Conservation (phyloP, 441 rosid genomes). For the Pelargonium australe region DNA sequence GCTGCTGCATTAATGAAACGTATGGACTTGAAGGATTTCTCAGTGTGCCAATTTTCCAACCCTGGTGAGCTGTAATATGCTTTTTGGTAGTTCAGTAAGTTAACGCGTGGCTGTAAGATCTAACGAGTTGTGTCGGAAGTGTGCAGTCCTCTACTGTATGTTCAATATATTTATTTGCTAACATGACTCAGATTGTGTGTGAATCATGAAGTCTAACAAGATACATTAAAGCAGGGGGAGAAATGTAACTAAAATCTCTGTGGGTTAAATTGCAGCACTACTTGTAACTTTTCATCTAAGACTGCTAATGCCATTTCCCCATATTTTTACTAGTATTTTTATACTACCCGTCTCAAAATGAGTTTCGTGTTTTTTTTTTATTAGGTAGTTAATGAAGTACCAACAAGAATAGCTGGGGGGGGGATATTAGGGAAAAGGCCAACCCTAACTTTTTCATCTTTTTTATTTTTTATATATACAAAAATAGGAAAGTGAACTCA, state of each 20-base stretch:
- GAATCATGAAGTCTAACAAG: background rate
- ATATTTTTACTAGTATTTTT: background rate
- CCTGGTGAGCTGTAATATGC: slow-evolving; percentile 33
- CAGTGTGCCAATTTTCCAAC: slow-evolving; percentile 47
- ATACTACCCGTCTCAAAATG: background rate
- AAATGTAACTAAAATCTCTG: background rate
- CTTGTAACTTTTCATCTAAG: background rate
- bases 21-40: slow-evolving; percentile 51
- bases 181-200: background rate
- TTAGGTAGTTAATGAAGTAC: too few relatives aligned
- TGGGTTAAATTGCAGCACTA: background rate
- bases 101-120: background rate
- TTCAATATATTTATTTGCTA: background rate
- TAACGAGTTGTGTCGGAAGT: background rate
- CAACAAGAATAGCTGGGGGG: too few relatives aligned
- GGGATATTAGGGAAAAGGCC: too few relatives aligned
- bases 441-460: too few relatives aligned
- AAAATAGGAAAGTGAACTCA: too few relatives aligned
- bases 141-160: background rate
- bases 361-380: too few relatives aligned
- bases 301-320: background rate
- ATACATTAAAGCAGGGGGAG: background rate
- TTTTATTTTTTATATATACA: too few relatives aligned
- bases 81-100: slow-evolving; percentile 11
- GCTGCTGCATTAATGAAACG: slow-evolving; percentile 71